Evolutionary conservation across 352 stramenopile genomes (phyloP), one percentile per base, ranked within the genome.

Genomic region (Plasmopara muralis): DNA sequence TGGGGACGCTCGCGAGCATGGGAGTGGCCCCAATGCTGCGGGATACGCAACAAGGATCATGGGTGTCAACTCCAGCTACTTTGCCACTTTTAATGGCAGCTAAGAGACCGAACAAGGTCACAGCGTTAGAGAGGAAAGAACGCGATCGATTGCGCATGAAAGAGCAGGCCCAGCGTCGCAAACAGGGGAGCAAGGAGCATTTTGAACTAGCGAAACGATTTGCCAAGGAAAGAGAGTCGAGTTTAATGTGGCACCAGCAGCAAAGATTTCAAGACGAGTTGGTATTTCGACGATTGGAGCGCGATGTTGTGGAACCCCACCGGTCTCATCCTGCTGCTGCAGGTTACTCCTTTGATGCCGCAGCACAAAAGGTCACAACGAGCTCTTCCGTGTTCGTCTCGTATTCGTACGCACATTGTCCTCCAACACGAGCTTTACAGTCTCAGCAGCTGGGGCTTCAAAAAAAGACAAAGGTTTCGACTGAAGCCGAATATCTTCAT

Each of bases 261-360:
- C 70, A 73, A 44, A 65, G 63, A 28, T 46, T 67, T 14, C 77
- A 89, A 43, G 78, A 92, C 62, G 77, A 89, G 48, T 63, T 92
- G 8, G 53, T 87, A 15, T 68, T 89, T 43, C 53, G 71, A 29
- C 60, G 75, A 0, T 56, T 88, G 16, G 78, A 89, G 40, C 68
- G 81, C 29, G 82, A 92, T 41, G 35, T 68, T 9, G 68, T 89
- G 9, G 73, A 81, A 35, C 52, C 61, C 0, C 72, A 87, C 18
- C 68, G 74, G 3, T 58, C 39, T n/a, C 64, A 88, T 40, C 70
- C 77, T 16, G 62, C 75, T 1, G 43, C 67, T 9, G 78, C 74
- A 3, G 82, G 82, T 29, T 89, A 89, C 39, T 55, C 37, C 3
- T 82, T 92, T 44, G 43, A 58, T 29, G 6, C 15, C 8, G 12